phyloP scores from a whole-genome alignment of 2,329 filamentous ascomycete genomes.

The Corniculantispora saksenae region DNA sequence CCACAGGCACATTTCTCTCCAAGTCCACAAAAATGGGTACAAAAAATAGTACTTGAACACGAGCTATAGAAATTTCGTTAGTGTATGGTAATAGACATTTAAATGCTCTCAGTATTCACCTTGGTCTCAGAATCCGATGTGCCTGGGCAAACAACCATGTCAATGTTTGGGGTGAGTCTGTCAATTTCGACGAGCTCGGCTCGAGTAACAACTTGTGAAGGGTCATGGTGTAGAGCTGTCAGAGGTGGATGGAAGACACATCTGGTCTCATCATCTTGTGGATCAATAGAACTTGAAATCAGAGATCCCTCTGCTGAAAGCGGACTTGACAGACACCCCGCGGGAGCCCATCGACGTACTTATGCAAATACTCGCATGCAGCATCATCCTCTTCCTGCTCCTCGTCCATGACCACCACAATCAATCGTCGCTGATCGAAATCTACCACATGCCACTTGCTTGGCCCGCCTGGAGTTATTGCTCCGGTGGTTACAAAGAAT shows the following conservation, averaged over 20 bases:
- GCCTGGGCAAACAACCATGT: slow-evolving; percentile 26
- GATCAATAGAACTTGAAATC: slow-evolving; percentile 25
- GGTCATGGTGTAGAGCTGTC: slow-evolving; percentile 20
- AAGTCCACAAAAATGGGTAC: too few species aligned
- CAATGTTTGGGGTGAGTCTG: slow-evolving; percentile 29
- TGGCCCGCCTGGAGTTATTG: too few species aligned
- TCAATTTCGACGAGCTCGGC: slow-evolving; percentile 33
- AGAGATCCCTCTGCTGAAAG: slow-evolving; percentile 25
- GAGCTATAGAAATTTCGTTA: slow-evolving; percentile 18
- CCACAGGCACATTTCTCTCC: too few species aligned
- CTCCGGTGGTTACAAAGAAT: too few species aligned
- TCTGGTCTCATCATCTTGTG: slow-evolving; percentile 30
- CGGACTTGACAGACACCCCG: slow-evolving; percentile 24
- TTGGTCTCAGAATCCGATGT: background rate
- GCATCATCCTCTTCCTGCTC: slow-evolving; percentile 25
- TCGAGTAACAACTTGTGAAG: slow-evolving; percentile 25
- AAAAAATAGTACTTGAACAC: slow-evolving; percentile 43
- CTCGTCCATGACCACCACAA: slow-evolving; percentile 28
- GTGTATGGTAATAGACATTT: too few species aligned
- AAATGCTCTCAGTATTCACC: slow-evolving; percentile 17
- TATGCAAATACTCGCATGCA: slow-evolving; percentile 26
- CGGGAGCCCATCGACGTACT: slow-evolving; percentile 21
- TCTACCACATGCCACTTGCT: slow-evolving; percentile 27
- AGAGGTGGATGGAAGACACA: slow-evolving; percentile 30
- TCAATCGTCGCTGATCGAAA: slow-evolving; percentile 28